Percentiles rank a stretch among this genome's conserved stretches.
phyloP scores from a whole-genome alignment of 371 early-diverging fungal species.

The Mucor mucedo region DNA sequence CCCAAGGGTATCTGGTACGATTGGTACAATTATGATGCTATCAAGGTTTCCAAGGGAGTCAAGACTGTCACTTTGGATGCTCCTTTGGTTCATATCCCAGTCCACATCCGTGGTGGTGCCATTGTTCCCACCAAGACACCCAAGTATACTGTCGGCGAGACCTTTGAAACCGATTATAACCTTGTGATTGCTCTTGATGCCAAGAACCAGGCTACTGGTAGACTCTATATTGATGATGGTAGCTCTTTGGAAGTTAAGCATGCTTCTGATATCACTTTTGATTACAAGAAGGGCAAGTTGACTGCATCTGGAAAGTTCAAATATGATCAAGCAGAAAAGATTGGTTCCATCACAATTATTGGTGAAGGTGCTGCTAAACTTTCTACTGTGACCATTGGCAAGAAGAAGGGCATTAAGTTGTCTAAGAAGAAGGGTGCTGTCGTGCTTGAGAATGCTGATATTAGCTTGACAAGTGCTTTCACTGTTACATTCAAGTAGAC shows the following conservation, averaged over 20 bases:
- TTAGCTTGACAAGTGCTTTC: not conserved
- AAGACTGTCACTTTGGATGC: slow-evolving; percentile 40
- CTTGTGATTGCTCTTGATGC: slow-evolving; percentile 60
- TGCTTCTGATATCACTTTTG: slow-evolving; percentile 36
- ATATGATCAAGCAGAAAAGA: slow-evolving; percentile 32
- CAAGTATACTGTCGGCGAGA: slow-evolving; percentile 51
- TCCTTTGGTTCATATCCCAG: slow-evolving; percentile 50
- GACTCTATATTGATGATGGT: slow-evolving; percentile 66
- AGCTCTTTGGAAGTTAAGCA: slow-evolving; percentile 40
- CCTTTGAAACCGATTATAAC: slow-evolving; percentile 44
- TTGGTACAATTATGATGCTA: slow-evolving; percentile 36
- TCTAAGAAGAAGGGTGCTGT: not conserved
- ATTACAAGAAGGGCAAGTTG: slow-evolving; percentile 32
- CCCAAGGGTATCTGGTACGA: slow-evolving; percentile 66
- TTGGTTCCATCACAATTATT: slow-evolving; percentile 25
- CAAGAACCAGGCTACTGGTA: slow-evolving; percentile 46
- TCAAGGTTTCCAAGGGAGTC: slow-evolving; percentile 11
- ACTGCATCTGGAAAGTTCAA: slow-evolving; percentile 36
- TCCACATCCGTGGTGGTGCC: slow-evolving; percentile 55
- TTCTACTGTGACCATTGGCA: not conserved
- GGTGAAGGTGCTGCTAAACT: slow-evolving; percentile 18
- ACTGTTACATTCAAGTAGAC: not conserved
- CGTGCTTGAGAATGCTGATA: not conserved
- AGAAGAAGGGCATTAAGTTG: too few relatives aligned
- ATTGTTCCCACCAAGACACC: slow-evolving; percentile 58